A percentile compares a stretch with the other conserved stretches of the same genome.
Conservation (phyloP, 2,329 filamentous ascomycete species). For the Paracorniculantispora psalliotae region DNA sequence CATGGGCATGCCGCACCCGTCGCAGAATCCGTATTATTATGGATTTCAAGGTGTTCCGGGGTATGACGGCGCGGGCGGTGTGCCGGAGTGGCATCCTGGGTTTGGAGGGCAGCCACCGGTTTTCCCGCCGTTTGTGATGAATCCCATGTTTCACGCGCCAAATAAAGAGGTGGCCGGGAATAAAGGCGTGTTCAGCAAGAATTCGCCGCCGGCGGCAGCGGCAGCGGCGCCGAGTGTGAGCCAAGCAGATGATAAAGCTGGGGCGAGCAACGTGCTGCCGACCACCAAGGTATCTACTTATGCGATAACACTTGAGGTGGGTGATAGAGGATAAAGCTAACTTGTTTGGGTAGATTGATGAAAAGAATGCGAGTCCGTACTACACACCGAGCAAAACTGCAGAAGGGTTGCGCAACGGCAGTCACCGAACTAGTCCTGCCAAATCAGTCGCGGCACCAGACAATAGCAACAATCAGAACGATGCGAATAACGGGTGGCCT, state of each 20-base stretch:
- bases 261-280: background rate
- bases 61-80: conserved; percentile 16
- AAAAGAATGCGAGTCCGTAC: conserved; percentile 13
- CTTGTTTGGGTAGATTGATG: conserved; percentile 1
- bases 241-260: conserved; percentile 6
- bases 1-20: conserved; percentile 39
- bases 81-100: conserved; percentile 4
- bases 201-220: background rate
- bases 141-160: background rate
- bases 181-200: conserved; percentile 13
- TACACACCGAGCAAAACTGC: conserved; percentile 13
- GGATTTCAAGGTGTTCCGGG: conserved; percentile 28
- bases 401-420: conserved; percentile 9
- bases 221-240: conserved; percentile 7
- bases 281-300: conserved; percentile 14
- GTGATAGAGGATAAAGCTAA: too few species aligned
- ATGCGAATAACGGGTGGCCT: background rate
- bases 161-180: background rate
- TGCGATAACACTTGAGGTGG: too few species aligned
- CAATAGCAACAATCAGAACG: background rate
- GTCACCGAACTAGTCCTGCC: conserved; percentile 15
- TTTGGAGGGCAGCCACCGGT: conserved; percentile 2
- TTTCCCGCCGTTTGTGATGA: conserved; percentile 20
- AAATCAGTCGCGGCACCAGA: background rate
- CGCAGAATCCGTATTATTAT: conserved; percentile 38